Base-by-base conservation (phyloP, 192 early-diverging fungal genomes). In the Coemansia biformis region DNA sequence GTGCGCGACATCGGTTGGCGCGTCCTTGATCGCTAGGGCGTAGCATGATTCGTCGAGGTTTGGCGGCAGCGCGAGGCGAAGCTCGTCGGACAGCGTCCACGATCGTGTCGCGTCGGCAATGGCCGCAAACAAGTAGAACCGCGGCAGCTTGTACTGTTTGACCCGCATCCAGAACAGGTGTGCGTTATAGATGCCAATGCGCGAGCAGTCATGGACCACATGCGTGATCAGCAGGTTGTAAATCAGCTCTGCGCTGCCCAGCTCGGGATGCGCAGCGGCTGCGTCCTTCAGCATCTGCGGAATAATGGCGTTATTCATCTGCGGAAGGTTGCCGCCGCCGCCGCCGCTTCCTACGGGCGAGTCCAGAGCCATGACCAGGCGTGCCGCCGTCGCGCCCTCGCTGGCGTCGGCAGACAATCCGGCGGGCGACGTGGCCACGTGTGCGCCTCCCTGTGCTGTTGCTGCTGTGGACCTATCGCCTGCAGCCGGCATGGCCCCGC, bases 141-240 rank as follows among this genome's bases (percentile, higher is more conserved):
- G 61, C 14, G 71, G 63, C 51, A 75, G 47, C 29, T 42, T 31
- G 48, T 75, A 63, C 35, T 66, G 57, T 44, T 57, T 50, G 31
- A 66, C 63, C 4, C 71, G 71, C 71, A 75, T 54, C 71, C 71
- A 75, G 45, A 66, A 66, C 35, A 75, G 21, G 43, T 61, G 71
- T 30, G 71, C 59, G 9, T 43, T 48, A 56, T 75, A 66, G 33
- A 75, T 75, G 39, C 63, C 55, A n/a, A 66, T 49, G 44, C 71
- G 71, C 38, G 63, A 63, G 48, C 58, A 75, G 55, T 75, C 71
- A 44, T 66, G 71, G 12, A 75, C 71, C 16, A 63, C 71, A 38
- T 63, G 55, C 11, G 54, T 75, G 43, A 75, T 75, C 34, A 75
- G 51, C 52, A 75, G 59, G 28, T 75, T 75, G 59, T 75, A 75